Evolutionary conservation across 192 early-diverging fungal species (phyloP).

Genomic region (Chytriomyces sp.): DNA sequence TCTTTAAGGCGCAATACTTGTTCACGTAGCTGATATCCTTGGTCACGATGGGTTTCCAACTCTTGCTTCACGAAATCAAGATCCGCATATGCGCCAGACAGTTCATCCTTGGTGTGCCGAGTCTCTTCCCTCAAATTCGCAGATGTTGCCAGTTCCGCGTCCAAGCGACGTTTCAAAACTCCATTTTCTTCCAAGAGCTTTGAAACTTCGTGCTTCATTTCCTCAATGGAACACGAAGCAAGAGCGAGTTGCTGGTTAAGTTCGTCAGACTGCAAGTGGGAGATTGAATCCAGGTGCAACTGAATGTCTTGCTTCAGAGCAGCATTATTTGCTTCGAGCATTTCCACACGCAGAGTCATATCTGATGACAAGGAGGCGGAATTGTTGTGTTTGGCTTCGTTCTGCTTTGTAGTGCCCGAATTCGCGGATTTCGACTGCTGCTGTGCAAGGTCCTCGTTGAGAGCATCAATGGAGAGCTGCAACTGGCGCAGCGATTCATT

Average conservation of each 20-base stretch:
- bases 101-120: background rate
- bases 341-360: background rate
- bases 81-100: background rate
- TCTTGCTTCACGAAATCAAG: background rate
- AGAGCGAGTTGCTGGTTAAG: background rate
- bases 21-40: background rate
- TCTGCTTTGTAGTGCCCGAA: too few relatives aligned
- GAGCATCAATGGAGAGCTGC: too few relatives aligned
- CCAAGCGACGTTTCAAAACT: background rate
- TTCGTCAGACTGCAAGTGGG: too few relatives aligned
- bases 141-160: background rate
- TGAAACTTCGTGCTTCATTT: background rate
- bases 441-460: background rate
- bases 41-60: background rate
- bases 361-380: background rate
- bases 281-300: too few relatives aligned
- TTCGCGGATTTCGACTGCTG: background rate
- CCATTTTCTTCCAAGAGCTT: background rate
- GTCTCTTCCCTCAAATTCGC: background rate
- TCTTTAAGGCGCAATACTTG: background rate
- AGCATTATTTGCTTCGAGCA: background rate
- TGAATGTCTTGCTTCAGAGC: too few relatives aligned
- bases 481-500: too few relatives aligned
- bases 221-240: background rate
- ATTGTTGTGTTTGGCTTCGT: background rate